These are phyloP conservation scores for Coemansia sp. DNA, from an alignment of 192 early-diverging fungal genomes.

Conservation along the genomic window DNA sequence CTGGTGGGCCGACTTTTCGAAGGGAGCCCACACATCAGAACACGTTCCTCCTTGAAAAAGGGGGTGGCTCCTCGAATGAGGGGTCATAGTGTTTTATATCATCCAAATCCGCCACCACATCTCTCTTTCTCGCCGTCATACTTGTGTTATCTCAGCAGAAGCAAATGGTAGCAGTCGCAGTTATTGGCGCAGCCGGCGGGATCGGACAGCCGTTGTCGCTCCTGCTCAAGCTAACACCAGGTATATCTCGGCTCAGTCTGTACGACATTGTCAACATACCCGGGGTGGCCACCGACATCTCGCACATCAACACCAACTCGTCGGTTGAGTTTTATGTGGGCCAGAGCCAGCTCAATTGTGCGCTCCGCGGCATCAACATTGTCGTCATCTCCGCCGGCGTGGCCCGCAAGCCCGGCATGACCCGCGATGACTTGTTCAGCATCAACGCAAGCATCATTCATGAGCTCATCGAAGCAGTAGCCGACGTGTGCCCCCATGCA, in stretches of 20 bases:
- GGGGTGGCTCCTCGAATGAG: too few species aligned
- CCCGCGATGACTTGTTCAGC: slow-evolving; percentile 97
- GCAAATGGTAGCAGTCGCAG: slow-evolving; percentile 24
- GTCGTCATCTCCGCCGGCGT: slow-evolving; percentile 96
- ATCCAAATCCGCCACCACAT: too few species aligned
- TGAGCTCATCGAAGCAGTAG: slow-evolving; percentile 75
- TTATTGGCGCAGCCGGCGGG: slow-evolving; percentile 83
- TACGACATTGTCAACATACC: slow-evolving; percentile 98
- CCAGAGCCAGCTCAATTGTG: slow-evolving; percentile 64
- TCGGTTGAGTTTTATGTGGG: slow-evolving; percentile 73
- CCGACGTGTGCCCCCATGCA: slow-evolving; percentile 79
- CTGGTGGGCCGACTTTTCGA: too few species aligned
- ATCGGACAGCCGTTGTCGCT: slow-evolving; percentile 97
- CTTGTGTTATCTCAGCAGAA: not conserved
- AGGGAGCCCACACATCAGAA: too few species aligned
- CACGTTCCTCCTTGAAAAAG: too few species aligned
- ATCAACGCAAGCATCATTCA: slow-evolving; percentile 95
- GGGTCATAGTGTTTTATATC: too few species aligned
- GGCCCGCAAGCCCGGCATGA: slow-evolving; percentile 98
- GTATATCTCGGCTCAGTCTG: slow-evolving; percentile 81
- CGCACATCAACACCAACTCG: slow-evolving; percentile 84
- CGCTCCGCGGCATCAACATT: slow-evolving; percentile 58
- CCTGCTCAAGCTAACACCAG: slow-evolving; percentile 84
- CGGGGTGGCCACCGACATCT: slow-evolving; percentile 93
- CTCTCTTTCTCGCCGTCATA: too few species aligned